Conservation (phyloP, 2,329 filamentous ascomycete genomes). For the Talaromyces rugulosus region DNA sequence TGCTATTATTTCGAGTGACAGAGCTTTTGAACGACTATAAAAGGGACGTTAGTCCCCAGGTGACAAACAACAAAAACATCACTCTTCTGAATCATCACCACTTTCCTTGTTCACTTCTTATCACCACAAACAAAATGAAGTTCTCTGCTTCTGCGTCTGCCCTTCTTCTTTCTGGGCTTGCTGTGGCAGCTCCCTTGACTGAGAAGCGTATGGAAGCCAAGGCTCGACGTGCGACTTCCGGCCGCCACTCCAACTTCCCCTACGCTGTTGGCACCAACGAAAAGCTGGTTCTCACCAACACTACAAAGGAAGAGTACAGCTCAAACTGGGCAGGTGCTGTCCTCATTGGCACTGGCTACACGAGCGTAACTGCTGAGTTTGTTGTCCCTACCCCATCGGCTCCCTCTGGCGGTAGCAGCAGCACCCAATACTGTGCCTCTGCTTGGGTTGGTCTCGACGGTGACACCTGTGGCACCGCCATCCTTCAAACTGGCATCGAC, state of each 20-base stretch:
- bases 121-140: constrained; percentile 5
- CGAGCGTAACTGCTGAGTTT: constrained; percentile 41
- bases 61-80: not conserved
- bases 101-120: not conserved
- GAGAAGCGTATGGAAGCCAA: constrained; percentile 10
- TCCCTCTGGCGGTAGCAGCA: constrained; percentile 38
- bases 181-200: constrained; percentile 6
- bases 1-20: not conserved
- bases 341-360: constrained; percentile 50
- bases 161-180: constrained; percentile 9
- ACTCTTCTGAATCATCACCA: not conserved
- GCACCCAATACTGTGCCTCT: constrained; percentile 33
- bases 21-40: not conserved
- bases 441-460: constrained; percentile 62
- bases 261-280: not conserved
- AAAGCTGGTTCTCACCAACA: constrained; percentile 5
- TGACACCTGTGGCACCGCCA: constrained; percentile 51
- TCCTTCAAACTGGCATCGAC: constrained; percentile 57
- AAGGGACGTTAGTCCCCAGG: not conserved
- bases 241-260: constrained; percentile 7
- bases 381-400: constrained; percentile 48
- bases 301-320: constrained; percentile 36
- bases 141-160: not conserved
- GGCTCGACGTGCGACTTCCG: constrained; percentile 7
- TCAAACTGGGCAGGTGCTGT: constrained; percentile 60